Percentiles rank a stretch among this genome's conserved stretches.
phyloP scores from a whole-genome alignment of 371 early-diverging fungal genomes.

The Apophysomyces ossiformis region DNA sequence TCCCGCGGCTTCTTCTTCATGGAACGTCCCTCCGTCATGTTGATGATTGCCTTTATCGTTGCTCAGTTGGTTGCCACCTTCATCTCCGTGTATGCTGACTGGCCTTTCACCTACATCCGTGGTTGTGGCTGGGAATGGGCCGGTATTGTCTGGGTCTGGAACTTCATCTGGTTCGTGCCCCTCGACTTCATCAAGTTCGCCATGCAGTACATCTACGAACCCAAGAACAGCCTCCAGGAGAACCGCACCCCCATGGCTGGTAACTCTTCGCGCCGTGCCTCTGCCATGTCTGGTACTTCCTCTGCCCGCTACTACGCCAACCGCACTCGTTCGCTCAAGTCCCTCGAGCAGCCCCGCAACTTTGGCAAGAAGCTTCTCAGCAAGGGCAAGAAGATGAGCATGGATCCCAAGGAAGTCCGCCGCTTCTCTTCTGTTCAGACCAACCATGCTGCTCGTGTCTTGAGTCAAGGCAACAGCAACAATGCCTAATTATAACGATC shows the following conservation, averaged over 20 bases:
- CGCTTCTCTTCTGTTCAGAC: slow-evolving; percentile 56
- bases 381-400: slow-evolving; percentile 45
- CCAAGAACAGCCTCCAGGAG: slow-evolving; percentile 46
- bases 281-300: slow-evolving; percentile 49
- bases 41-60: slow-evolving; percentile 58
- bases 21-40: slow-evolving; percentile 61
- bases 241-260: slow-evolving; percentile 39
- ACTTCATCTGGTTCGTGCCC: slow-evolving; percentile 78
- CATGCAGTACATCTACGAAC: slow-evolving; percentile 63
- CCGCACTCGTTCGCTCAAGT: slow-evolving; percentile 50
- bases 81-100: slow-evolving; percentile 66
- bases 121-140: slow-evolving; percentile 67
- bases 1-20: slow-evolving; percentile 64
- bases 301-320: slow-evolving; percentile 57
- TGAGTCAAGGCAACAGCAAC: slow-evolving; percentile 42
- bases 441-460: slow-evolving; percentile 46
- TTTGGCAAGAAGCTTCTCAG: slow-evolving; percentile 45
- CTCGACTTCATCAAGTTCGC: slow-evolving; percentile 77
- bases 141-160: slow-evolving; percentile 79
- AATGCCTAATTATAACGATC: slow-evolving; percentile 6
- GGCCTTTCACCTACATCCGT: slow-evolving; percentile 60
- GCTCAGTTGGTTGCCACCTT: slow-evolving; percentile 65
- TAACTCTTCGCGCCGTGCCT: slow-evolving; percentile 48
- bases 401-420: slow-evolving; percentile 60
- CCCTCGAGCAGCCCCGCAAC: slow-evolving; percentile 49